Evolutionary conservation across 805 yeast genomes (phyloP).

Genomic region (Saturnispora galanensis): DNA sequence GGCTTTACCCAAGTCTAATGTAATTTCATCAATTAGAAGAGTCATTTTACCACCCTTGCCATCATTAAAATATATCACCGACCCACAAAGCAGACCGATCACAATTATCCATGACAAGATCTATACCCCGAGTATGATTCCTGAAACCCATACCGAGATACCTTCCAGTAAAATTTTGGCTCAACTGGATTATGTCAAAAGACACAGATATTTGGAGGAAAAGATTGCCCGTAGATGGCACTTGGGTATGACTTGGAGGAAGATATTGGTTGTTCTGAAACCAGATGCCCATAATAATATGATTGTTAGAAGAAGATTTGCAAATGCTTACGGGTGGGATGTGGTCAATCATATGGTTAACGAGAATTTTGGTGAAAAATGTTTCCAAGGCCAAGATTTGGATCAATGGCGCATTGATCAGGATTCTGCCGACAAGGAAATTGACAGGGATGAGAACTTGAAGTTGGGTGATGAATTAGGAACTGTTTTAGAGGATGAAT

Average conservation of each 20-base stretch:
- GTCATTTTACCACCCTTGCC: slow-evolving; percentile 79
- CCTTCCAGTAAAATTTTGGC: slow-evolving; percentile 22
- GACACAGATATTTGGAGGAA: slow-evolving; percentile 52
- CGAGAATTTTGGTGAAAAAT: slow-evolving; percentile 41
- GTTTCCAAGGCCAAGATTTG: slow-evolving; percentile 19
- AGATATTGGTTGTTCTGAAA: slow-evolving; percentile 71
- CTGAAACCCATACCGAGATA: slow-evolving; percentile 21
- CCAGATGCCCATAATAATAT: slow-evolving; percentile 97
- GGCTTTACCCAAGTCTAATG: slow-evolving; percentile 58
- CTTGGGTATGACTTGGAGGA: slow-evolving; percentile 75
- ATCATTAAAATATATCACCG: slow-evolving; percentile 48
- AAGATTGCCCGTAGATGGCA: slow-evolving; percentile 87
- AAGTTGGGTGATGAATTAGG: slow-evolving; percentile 17
- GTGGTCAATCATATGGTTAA: slow-evolving; percentile 74
- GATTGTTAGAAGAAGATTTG: slow-evolving; percentile 75
- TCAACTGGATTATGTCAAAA: slow-evolving; percentile 17
- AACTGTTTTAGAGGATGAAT: slow-evolving; percentile 23
- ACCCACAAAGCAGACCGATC: slow-evolving; percentile 52
- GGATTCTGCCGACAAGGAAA: slow-evolving; percentile 3
- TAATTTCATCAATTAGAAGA: slow-evolving; percentile 68
- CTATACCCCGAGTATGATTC: slow-evolving; percentile 52
- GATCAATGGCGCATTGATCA: slow-evolving; percentile 15
- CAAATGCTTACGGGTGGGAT: slow-evolving; percentile 93
- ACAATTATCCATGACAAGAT: slow-evolving; percentile 76
- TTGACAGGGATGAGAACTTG: slow-evolving; percentile 5